A percentile compares a stretch with the other conserved stretches of the same genome.
Conservation (phyloP, 2,329 filamentous ascomycete genomes). For the Cladosporium sp. region DNA sequence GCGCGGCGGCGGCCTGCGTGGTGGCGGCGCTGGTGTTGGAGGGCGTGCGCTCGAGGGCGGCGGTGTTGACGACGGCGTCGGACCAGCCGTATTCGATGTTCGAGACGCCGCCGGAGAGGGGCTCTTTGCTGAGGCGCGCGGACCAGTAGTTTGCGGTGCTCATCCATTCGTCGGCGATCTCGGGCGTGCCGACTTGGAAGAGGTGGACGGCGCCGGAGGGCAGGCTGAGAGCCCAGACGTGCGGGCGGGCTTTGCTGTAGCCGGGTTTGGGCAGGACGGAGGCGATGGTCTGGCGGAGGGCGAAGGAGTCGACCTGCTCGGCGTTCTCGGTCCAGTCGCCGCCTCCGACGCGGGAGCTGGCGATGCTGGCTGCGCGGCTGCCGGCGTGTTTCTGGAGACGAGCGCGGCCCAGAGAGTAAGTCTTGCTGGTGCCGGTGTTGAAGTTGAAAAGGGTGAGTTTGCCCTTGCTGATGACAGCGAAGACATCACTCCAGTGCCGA, state of each 20-base stretch:
- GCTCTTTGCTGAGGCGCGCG: conserved; percentile 86
- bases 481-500: conserved; percentile 88
- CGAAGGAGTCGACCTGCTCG: conserved; percentile 79
- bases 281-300: conserved; percentile 83
- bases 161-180: conserved; percentile 93
- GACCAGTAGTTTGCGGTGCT: conserved; percentile 97
- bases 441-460: conserved; percentile 94
- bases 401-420: conserved; percentile 33
- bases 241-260: conserved; percentile 81
- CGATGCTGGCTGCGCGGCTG: conserved; percentile 31
- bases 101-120: conserved; percentile 83
- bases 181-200: conserved; percentile 94
- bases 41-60: conserved; percentile 30
- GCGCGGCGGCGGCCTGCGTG: conserved; percentile 21
- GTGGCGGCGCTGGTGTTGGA: conserved; percentile 9
- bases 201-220: conserved; percentile 91
- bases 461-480: conserved; percentile 92
- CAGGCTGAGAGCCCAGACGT: conserved; percentile 90
- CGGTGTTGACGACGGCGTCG: conserved; percentile 64
- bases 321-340: conserved; percentile 99
- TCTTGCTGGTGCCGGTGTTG: conserved; percentile 57
- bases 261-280: conserved; percentile 84
- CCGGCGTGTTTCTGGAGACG: conserved; percentile 14
- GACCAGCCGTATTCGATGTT: conserved; percentile 99
- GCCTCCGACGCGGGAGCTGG: conserved; percentile 71